A percentile compares a stretch with the other conserved stretches of the same genome.
Conservation (phyloP, 306 rosid species). For the Vigna hirtella region DNA sequence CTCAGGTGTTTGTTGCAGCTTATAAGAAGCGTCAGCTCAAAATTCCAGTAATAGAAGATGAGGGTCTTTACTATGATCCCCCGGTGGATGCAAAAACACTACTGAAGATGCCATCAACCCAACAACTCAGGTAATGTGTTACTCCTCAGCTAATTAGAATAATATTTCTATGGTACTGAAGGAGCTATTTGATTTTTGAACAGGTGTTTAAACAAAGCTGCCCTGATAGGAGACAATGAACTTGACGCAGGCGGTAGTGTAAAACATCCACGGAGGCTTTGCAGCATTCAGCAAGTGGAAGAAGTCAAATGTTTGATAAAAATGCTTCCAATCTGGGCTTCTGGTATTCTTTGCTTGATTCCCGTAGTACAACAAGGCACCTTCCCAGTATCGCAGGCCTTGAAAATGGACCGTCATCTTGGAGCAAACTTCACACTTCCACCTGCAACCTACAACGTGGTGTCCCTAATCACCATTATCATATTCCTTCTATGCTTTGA, state of each 20-base stretch:
- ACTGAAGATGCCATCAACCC: slow-evolving; percentile 53
- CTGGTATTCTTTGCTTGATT: slow-evolving; percentile 38
- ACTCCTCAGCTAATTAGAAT: background rate
- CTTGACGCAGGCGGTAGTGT: slow-evolving; percentile 41
- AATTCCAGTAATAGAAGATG: slow-evolving; percentile 27
- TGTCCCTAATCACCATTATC: slow-evolving; percentile 26
- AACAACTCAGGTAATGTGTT: slow-evolving; percentile 37
- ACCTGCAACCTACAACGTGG: slow-evolving; percentile 5
- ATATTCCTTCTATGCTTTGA: slow-evolving; percentile 37
- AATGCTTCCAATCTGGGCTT: slow-evolving; percentile 53
- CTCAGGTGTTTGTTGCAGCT: slow-evolving; percentile 56
- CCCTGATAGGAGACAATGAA: slow-evolving; percentile 47
- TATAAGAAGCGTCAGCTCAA: slow-evolving; percentile 47
- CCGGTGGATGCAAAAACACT: slow-evolving; percentile 38
- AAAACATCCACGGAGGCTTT: slow-evolving; percentile 48
- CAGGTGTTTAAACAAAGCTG: slow-evolving; percentile 62
- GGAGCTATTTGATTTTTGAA: background rate
- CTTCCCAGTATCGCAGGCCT: slow-evolving; percentile 47
- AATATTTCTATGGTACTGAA: background rate
- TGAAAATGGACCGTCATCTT: slow-evolving; percentile 34
- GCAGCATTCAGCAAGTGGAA: slow-evolving; percentile 62
- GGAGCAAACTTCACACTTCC: slow-evolving; percentile 31
- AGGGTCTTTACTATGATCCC: slow-evolving; percentile 44
- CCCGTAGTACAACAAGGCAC: slow-evolving; percentile 48
- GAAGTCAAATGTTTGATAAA: slow-evolving; percentile 46